Evolutionary conservation across 163 green algal species (phyloP), one percentile per base, ranked within the genome.

Genomic region (Chlorella variabilis): DNA sequence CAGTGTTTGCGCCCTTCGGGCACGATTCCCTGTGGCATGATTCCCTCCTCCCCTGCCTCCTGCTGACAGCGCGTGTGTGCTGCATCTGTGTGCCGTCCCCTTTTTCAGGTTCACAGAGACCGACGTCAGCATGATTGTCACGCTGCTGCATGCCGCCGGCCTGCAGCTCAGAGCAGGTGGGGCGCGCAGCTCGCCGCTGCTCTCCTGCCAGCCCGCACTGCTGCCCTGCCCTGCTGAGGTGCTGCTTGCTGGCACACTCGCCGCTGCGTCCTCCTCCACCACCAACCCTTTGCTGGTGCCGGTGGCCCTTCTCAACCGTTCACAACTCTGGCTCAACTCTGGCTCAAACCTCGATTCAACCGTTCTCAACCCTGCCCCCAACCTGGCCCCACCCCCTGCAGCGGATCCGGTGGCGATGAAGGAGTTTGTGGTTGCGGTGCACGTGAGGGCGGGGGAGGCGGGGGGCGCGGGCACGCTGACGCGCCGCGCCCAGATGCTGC

Each of bases 381-480:
- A 38, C 59, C n/a, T 20, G 1, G 31, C 34, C 29, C 33, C 21
- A n/a, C 45, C 69, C 17, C 29, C 25, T 51, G 71, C 85, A n/a
- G 92, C 89, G 25, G 94, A 98, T 85, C 93, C 95, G 0, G 84
- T 71, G 5, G 85, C 84, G 27, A 97, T 98, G 93, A 96, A 95
- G 81, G 91, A 95, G 2, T 97, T 96, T 84, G 91, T 98, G 75
- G 71, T 96, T 54, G 89, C 84, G 0, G 84, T 97, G 54, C 90
- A 96, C 68, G 85, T 81, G 21, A 86, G 89, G 9, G 94, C 91
- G 23, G 66, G 34, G 13, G 69, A 80, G 59, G 69, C 74, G 36
- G 41, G 61, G 45, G 59, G 34, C 0, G 69, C 25, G 1, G 83
- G 77, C 42, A 13, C 27, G 20, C 81, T 92, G 56, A 89, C 38